Conservation (phyloP, 148 eudicot genomes). For the Chenopodium quinoa region DNA sequence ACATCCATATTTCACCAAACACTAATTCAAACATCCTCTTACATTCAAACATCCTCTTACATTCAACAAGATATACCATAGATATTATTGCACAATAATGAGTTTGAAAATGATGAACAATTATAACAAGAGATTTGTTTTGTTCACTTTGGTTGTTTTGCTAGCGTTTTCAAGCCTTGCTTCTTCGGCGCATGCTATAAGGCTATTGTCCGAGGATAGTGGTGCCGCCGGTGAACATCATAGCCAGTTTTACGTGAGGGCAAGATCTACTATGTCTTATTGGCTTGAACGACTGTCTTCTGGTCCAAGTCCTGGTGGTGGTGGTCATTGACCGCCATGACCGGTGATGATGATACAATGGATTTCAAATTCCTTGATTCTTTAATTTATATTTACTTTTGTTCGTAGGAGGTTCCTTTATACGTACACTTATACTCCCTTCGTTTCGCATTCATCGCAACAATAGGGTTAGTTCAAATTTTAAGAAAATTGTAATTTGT, state of each 20-base stretch:
- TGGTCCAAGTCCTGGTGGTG: conserved; percentile 24
- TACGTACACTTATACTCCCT: no score
- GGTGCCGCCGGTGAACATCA: no score
- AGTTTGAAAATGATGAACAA: background rate
- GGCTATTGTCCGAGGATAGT: background rate
- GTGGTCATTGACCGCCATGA: conserved; percentile 17
- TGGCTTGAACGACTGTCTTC: conserved; percentile 20
- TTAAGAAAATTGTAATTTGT: no score
- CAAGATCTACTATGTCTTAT: background rate
- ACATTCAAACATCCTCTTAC: background rate
- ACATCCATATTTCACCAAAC: background rate
- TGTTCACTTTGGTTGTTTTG: background rate
- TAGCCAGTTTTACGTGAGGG: background rate
- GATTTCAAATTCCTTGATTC: background rate
- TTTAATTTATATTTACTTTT: background rate
- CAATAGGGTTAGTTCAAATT: no score
- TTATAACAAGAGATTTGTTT: background rate
- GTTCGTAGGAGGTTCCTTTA: no score
- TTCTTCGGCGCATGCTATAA: conserved; percentile 4
- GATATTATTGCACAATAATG: background rate
- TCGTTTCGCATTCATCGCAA: no score
- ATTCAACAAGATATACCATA: background rate
- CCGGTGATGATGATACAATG: background rate
- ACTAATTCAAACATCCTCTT: background rate
- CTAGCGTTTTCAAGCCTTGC: conserved; percentile 1